Percentiles rank a stretch among this genome's conserved stretches.
Conservation (phyloP, 2,329 filamentous ascomycete genomes). For the Fusarium tuaranense region DNA sequence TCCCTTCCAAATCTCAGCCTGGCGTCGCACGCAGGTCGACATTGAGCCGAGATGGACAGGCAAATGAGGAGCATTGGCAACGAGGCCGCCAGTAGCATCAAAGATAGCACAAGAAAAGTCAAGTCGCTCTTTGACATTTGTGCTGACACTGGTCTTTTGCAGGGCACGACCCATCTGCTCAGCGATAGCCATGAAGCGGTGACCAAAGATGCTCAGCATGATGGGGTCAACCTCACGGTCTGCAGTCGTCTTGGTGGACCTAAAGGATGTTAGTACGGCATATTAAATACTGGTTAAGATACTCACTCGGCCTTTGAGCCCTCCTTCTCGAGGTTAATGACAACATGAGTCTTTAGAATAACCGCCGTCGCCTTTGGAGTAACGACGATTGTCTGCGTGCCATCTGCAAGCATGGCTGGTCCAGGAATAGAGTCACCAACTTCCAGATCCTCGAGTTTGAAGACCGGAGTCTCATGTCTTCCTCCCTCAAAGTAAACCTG, state of each 20-base stretch:
- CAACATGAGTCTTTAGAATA: conserved; percentile 86
- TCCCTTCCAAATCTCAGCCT: conserved; percentile 83
- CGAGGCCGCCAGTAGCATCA: conserved; percentile 78
- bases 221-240: conserved; percentile 76
- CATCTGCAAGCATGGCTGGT: conserved; percentile 88
- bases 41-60: conserved; percentile 86
- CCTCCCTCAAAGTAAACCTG: conserved; percentile 89
- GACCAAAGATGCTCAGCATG: conserved; percentile 82
- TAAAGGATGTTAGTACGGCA: conserved; percentile 14
- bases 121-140: conserved; percentile 84
- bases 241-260: conserved; percentile 31
- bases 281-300: too few species aligned
- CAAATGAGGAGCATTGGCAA: conserved; percentile 83
- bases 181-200: conserved; percentile 87
- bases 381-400: conserved; percentile 92
- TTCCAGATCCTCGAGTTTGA: conserved; percentile 80
- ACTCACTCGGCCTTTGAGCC: conserved; percentile 51
- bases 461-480: conserved; percentile 81
- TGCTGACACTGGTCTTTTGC: conserved; percentile 84
- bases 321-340: conserved; percentile 82
- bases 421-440: conserved; percentile 80
- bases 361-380: conserved; percentile 82
- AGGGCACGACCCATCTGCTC: conserved; percentile 86
- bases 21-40: conserved; percentile 83
- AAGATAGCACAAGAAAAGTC: conserved; percentile 88